These are phyloP conservation scores for Agrostemma githago DNA, from an alignment of 148 eudicot genomes.

Conservation along the genomic window DNA sequence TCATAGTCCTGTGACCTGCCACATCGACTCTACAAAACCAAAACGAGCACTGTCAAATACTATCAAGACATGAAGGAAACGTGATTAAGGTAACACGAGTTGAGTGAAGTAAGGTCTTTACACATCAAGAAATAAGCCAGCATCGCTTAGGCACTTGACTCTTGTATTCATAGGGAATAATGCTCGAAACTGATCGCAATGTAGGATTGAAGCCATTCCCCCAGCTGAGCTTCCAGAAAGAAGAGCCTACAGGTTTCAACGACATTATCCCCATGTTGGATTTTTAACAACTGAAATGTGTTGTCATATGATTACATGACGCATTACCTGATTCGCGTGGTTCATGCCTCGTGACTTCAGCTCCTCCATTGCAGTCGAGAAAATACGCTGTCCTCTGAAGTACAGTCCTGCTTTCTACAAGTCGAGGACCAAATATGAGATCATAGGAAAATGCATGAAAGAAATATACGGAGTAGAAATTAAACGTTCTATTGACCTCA, in stretches of 20 bases:
- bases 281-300: background rate
- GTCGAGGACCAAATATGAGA: background rate
- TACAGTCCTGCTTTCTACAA: constrained; percentile 54
- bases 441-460: background rate
- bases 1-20: constrained; percentile 63
- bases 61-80: background rate
- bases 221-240: constrained; percentile 62
- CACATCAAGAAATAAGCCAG: constrained; percentile 89
- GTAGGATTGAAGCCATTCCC: constrained; percentile 45
- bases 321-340: constrained; percentile 60
- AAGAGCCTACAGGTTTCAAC: constrained; percentile 37
- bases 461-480: background rate
- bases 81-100: background rate
- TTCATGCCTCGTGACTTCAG: constrained; percentile 78
- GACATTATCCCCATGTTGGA: background rate
- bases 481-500: constrained; percentile 39
- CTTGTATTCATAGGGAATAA: constrained; percentile 33
- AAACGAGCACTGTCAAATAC: constrained; percentile 11
- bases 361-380: constrained; percentile 67
- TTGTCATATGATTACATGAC: background rate
- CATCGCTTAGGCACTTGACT: constrained; percentile 69
- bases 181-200: constrained; percentile 41
- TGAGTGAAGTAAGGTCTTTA: constrained; percentile 31
- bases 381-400: constrained; percentile 87
- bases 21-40: constrained; percentile 60